Base-by-base conservation (phyloP, 768 basidiomycete genomes). In the Lactarius psammicola region DNA sequence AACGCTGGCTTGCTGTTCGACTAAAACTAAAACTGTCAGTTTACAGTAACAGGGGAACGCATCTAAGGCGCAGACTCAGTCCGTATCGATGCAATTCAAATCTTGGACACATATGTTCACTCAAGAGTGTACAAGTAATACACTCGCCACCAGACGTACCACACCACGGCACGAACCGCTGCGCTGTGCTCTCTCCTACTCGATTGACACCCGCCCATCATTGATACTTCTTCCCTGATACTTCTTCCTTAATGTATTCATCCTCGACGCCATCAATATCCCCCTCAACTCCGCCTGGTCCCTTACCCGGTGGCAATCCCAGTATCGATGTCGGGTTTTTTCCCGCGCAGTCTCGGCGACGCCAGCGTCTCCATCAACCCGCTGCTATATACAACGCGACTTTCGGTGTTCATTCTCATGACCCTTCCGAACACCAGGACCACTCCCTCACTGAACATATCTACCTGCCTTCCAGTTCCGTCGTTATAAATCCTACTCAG, bases 231-330 rank as follows among this genome's bases (percentile, higher is more conserved):
- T 51, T 49, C 56, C 36, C 13, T 23, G 44, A 53, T 20, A 13
- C 33, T 64, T 34, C 30, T 49, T 8, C 49, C 65, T 31, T 53
- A 63, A n/a, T 63, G 53, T 44, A 63, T 53, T 53, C 44, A 9
- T 20, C 49, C 36, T 62, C 61, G 57, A 63, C 63, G 61, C 66
- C 66, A 59, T 67, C 66, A 67, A 18, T 26, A 17, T 57, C 36
- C 15, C n/a, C 34, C 13, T 33, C 51, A 26, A 63, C 66, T 54
- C 66, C 61, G 57, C 66, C 57, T 55, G 18, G 11, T 54, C 57
- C 66, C 40, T 55, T 62, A 55, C 57, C 44, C 23, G 26, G 17
- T 15, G n/a, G 26, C 18, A 28, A 17, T 55, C 28, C 60, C 34
- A 44, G 10, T 11, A 10, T 40, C 36, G 46, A 10, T 26, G 44